phyloP scores from a whole-genome alignment of 768 basidiomycete species.

The Holtermanniella nyarrowii region DNA sequence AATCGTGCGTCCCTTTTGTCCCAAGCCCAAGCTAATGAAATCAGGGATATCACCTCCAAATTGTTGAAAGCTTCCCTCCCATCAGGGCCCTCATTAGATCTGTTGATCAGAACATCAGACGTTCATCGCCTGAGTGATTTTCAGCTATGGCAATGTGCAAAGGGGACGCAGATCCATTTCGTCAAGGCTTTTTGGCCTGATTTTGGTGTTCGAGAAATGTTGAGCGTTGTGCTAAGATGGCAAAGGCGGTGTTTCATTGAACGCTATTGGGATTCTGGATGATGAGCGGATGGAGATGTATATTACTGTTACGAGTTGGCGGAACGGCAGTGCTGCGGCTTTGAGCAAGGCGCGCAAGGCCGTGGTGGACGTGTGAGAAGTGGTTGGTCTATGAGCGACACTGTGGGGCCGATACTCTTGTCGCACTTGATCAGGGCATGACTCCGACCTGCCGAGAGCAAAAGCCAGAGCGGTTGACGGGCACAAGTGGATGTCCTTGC shows the following conservation, averaged over 20 bases:
- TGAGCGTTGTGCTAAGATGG: conserved; percentile 78
- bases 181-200: conserved; percentile 81
- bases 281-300: no score
- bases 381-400: no score
- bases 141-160: conserved; percentile 86
- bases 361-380: no score
- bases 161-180: conserved; percentile 81
- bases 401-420: no score
- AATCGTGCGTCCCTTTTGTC: not conserved
- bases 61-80: conserved; percentile 44
- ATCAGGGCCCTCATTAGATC: no score
- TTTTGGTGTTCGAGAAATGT: conserved; percentile 73
- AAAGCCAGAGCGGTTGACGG: no score
- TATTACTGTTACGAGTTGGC: no score
- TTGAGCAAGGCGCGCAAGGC: no score
- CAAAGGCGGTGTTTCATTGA: conserved; percentile 62
- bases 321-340: no score
- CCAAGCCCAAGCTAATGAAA: not conserved
- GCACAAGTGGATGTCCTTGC: no score
- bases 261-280: conserved; percentile 11
- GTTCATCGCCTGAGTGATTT: conserved; percentile 82
- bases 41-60: not conserved
- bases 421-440: no score
- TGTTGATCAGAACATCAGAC: conserved; percentile 83
- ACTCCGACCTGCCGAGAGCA: no score